phyloP scores from a whole-genome alignment of 2,329 filamentous ascomycete species.

The Pestalotiopsis fici region DNA sequence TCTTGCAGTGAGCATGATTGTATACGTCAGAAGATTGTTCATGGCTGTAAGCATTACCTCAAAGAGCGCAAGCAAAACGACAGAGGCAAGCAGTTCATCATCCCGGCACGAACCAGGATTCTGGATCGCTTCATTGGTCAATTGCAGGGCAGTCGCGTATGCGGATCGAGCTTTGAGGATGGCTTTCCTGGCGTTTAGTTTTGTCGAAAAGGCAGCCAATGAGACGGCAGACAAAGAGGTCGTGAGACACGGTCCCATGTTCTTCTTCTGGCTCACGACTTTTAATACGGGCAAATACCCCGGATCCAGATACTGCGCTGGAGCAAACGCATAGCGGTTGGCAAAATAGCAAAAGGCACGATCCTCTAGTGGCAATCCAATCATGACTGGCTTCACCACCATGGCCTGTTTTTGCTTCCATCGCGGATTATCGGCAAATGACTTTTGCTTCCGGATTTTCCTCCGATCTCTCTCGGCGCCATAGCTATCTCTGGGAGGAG shows the following conservation, averaged over 20 bases:
- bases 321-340: constrained; percentile 6
- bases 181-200: constrained; percentile 1
- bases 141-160: constrained; percentile 7
- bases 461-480: background rate
- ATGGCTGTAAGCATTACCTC: background rate
- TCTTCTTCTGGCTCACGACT: constrained; percentile 1
- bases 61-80: constrained; percentile 7
- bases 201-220: constrained; percentile 5
- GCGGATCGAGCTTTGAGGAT: background rate
- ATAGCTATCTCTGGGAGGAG: background rate
- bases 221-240: constrained; percentile 4
- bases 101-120: constrained; percentile 1
- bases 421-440: background rate
- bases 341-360: constrained; percentile 5
- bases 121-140: constrained; percentile 8
- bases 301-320: constrained; percentile 6
- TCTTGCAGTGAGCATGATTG: background rate
- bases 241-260: constrained; percentile 2
- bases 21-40: background rate
- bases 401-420: background rate
- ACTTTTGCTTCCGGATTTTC: constrained; percentile 3
- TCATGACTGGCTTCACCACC: background rate
- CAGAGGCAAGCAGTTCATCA: constrained; percentile 7
- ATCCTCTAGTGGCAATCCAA: constrained; percentile 2
- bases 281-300: constrained; percentile 8